Percentiles rank a stretch among this genome's conserved stretches.
phyloP scores from a whole-genome alignment of 352 stramenopile genomes.

The Phytopythium aichiense region DNA sequence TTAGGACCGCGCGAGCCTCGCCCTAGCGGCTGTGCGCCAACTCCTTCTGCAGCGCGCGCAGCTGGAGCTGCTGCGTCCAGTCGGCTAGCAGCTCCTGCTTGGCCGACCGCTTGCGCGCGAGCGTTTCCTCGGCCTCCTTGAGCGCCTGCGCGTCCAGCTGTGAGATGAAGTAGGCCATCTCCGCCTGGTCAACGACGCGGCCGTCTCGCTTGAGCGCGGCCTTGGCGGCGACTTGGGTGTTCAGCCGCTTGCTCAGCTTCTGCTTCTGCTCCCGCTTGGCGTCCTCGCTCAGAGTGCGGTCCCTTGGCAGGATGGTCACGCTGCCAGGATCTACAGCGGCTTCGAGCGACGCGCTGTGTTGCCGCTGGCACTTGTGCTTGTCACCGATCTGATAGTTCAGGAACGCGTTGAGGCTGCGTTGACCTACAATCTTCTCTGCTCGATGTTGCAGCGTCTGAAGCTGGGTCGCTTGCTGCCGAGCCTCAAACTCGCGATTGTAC shows the following conservation, averaged over 20 bases:
- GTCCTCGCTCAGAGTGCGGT: slow-evolving; percentile 22
- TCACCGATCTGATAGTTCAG: slow-evolving; percentile 43
- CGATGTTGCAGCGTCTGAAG: slow-evolving; percentile 36
- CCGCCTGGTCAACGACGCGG: slow-evolving; percentile 42
- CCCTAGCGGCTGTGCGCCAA: slow-evolving; percentile 5
- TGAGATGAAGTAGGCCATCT: slow-evolving; percentile 48
- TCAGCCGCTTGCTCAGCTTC: slow-evolving; percentile 36
- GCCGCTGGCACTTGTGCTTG: slow-evolving; percentile 23
- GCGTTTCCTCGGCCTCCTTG: slow-evolving; percentile 20
- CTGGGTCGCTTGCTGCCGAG: slow-evolving; percentile 27
- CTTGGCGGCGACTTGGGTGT: slow-evolving; percentile 45
- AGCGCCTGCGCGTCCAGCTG: slow-evolving; percentile 37
- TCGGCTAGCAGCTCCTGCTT: slow-evolving; percentile 34
- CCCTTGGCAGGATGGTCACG: slow-evolving; percentile 43
- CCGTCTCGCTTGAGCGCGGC: slow-evolving; percentile 30
- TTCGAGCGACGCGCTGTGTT: slow-evolving; percentile 3
- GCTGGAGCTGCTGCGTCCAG: slow-evolving; percentile 45
- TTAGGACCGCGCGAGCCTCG: not conserved
- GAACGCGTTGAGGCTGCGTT: slow-evolving; percentile 46
- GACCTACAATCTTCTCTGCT: slow-evolving; percentile 28
- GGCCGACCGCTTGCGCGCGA: slow-evolving; percentile 22
- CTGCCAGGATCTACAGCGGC: slow-evolving; percentile 3
- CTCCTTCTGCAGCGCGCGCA: slow-evolving; percentile 23
- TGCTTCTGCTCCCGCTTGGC: slow-evolving; percentile 30
- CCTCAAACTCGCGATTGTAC: slow-evolving; percentile 13